These are phyloP conservation scores for Colletotrichum cereale DNA, from an alignment of 2,329 filamentous ascomycete species.

Conservation along the genomic window DNA sequence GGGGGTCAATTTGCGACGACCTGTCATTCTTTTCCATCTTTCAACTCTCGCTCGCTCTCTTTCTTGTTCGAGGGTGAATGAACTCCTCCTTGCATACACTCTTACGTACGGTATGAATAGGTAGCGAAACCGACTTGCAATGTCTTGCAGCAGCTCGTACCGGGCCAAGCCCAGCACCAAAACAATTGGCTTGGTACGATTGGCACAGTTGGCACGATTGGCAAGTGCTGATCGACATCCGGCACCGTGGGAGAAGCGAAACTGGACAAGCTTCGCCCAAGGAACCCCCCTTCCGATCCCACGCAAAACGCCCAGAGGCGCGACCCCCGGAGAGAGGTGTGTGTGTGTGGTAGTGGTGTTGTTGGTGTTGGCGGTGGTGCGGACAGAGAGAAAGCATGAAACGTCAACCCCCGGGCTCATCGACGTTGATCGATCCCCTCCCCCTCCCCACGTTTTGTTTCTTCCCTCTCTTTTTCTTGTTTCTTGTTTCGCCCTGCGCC, in stretches of 20 bases:
- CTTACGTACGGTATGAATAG: conserved; percentile 8
- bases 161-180: conserved; percentile 17
- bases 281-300: not conserved
- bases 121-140: not conserved
- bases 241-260: conserved; percentile 7
- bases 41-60: not conserved
- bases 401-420: not conserved
- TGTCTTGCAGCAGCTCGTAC: conserved; percentile 1
- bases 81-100: not conserved
- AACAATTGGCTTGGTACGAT: too few relatives aligned
- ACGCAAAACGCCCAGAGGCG: not conserved
- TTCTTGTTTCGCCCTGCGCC: not conserved
- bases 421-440: not conserved
- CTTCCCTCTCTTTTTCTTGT: not conserved
- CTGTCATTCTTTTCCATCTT: conserved; percentile 19
- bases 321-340: not conserved
- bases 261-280: conserved; percentile 15
- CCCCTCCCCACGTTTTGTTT: not conserved
- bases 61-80: not conserved
- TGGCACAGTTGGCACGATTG: conserved; percentile 26
- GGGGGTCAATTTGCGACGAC: conserved; percentile 31
- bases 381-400: not conserved
- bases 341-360: not conserved
- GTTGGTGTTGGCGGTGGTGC: not conserved
- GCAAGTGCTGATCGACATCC: conserved; percentile 20